Percentiles rank a stretch among this genome's conserved stretches.
Conservation (phyloP, 805 yeast genomes). For the Vanderwaltozyma tropicalis region DNA sequence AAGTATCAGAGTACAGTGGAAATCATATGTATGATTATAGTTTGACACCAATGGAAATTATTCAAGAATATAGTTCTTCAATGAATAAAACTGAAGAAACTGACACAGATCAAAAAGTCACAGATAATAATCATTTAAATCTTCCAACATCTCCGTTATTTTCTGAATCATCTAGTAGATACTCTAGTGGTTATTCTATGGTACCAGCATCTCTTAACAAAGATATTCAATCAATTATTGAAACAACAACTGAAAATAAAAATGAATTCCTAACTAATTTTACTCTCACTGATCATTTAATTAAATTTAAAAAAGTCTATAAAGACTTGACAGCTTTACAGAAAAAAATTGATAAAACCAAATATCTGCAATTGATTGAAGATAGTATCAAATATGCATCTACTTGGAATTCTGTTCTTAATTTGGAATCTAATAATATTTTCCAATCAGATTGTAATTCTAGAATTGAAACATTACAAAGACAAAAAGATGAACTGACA, state of each 20-base stretch:
- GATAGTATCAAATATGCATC: constrained; percentile 11
- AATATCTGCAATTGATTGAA: constrained; percentile 14
- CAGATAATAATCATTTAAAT: not conserved
- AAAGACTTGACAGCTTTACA: constrained; percentile 13
- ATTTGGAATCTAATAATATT: constrained; percentile 8
- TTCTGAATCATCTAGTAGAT: no score
- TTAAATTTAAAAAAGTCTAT: no score
- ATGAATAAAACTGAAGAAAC: not conserved
- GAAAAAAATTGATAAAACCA: constrained; percentile 11
- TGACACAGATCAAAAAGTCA: not conserved
- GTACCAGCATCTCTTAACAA: no score
- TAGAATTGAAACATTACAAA: constrained; percentile 16
- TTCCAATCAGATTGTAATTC: constrained; percentile 13
- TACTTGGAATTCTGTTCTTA: constrained; percentile 25
- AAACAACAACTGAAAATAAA: no score
- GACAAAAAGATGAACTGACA: constrained; percentile 23
- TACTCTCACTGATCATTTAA: no score
- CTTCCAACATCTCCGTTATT: no score
- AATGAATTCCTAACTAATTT: no score
- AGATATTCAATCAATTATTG: no score
- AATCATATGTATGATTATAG: constrained; percentile 15
- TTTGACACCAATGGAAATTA: constrained; percentile 22
- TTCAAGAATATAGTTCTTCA: constrained; percentile 18
- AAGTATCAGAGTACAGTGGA: constrained; percentile 11
- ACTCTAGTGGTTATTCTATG: no score